These are phyloP conservation scores for Eucalyptus lansdowneana DNA, from an alignment of 345 rosid genomes.

Conservation along the genomic window DNA sequence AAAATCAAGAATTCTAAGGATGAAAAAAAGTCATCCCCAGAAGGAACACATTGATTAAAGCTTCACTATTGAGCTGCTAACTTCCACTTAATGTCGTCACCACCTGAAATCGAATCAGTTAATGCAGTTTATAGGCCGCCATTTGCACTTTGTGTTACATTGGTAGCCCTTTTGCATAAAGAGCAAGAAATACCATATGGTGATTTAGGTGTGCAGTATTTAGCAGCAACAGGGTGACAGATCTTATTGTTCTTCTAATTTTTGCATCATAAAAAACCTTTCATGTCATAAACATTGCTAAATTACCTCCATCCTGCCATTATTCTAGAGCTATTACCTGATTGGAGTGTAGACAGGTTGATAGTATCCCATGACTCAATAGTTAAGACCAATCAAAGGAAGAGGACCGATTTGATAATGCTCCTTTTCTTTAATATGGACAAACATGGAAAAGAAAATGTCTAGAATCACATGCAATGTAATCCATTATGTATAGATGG, in stretches of 20 bases:
- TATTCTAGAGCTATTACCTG: background rate
- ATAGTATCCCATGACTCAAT: background rate
- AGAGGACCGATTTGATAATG: background rate
- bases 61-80: background rate
- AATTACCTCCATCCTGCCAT: background rate
- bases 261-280: background rate
- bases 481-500: background rate
- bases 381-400: background rate
- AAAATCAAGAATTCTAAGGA: background rate
- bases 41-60: background rate
- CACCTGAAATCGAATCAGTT: background rate
- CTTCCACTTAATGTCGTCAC: background rate
- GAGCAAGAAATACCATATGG: background rate
- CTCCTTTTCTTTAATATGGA: background rate
- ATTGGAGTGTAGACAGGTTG: background rate
- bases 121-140: background rate
- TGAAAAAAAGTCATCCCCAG: background rate
- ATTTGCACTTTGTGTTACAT: background rate
- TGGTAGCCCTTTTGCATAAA: background rate
- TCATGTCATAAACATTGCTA: background rate
- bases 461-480: background rate
- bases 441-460: background rate
- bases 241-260: background rate
- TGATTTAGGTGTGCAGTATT: background rate
- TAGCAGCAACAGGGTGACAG: background rate